A percentile compares a stretch with the other conserved stretches of the same genome.
Evolutionary conservation across 495 filamentous ascomycete genomes (phyloP).

Genomic region (Niebla homalea): DNA sequence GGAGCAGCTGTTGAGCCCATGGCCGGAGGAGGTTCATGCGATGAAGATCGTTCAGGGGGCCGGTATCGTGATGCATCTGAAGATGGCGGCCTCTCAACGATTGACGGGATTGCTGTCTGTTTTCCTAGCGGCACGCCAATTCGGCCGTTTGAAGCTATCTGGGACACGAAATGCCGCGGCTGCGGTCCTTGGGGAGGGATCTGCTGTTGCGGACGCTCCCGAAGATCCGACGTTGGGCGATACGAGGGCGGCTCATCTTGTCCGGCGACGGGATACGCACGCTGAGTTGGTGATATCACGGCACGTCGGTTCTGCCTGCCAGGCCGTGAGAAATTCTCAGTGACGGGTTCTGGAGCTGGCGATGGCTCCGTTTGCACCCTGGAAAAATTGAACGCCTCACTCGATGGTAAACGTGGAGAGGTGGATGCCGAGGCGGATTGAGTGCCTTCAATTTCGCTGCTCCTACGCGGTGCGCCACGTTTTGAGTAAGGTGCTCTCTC

Average conservation of each 20-base stretch:
- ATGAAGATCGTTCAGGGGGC: slow-evolving; percentile 37
- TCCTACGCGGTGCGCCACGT: slow-evolving; percentile 38
- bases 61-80: slow-evolving; percentile 19
- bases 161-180: slow-evolving; percentile 17
- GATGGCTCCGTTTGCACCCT: slow-evolving; percentile 69
- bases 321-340: slow-evolving; percentile 19
- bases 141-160: slow-evolving; percentile 33
- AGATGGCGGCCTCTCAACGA: slow-evolving; percentile 51
- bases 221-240: slow-evolving; percentile 2
- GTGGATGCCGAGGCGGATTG: slow-evolving; percentile 34
- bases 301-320: slow-evolving; percentile 11
- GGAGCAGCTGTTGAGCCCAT: slow-evolving; percentile 18
- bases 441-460: slow-evolving; percentile 40
- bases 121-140: slow-evolving; percentile 29
- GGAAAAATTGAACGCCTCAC: slow-evolving; percentile 44
- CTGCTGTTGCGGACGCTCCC: slow-evolving; percentile 5
- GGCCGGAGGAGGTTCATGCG: slow-evolving; percentile 33
- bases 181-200: slow-evolving; percentile 4
- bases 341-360: slow-evolving; percentile 17
- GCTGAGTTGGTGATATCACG: neutral
- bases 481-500: slow-evolving; percentile 67
- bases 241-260: neutral
- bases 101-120: slow-evolving; percentile 41
- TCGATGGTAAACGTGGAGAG: slow-evolving; percentile 23
- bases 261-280: too few relatives aligned